A percentile compares a stretch with the other conserved stretches of the same genome.
Evolutionary conservation across 768 basidiomycete genomes (phyloP).

Genomic region (Suillus spraguei): DNA sequence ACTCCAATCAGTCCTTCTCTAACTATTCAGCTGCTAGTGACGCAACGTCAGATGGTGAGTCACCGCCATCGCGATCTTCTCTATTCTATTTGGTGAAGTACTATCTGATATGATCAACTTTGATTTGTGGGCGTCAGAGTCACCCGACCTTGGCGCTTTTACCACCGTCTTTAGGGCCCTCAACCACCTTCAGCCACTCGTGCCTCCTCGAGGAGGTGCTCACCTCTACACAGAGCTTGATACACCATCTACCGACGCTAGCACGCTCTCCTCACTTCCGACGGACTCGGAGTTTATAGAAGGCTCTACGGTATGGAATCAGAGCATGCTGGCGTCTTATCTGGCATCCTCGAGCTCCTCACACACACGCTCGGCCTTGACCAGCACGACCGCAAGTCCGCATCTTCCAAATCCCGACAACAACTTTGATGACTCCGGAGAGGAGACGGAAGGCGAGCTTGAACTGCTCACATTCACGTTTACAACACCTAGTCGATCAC

Average conservation of each 20-base stretch:
- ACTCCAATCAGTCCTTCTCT: slow-evolving; percentile 42
- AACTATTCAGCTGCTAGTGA: slow-evolving; percentile 45
- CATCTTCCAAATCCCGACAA: background rate
- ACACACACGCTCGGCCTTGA: slow-evolving; percentile 2
- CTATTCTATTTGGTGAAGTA: background rate
- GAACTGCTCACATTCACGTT: slow-evolving; percentile 29
- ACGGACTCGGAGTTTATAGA: slow-evolving; percentile 42
- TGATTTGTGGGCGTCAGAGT: slow-evolving; percentile 40
- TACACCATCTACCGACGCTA: slow-evolving; percentile 32
- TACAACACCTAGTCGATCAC: slow-evolving; percentile 26
- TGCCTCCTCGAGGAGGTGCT: slow-evolving; percentile 22
- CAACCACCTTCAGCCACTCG: slow-evolving; percentile 55
- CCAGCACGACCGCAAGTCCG: slow-evolving; percentile 17
- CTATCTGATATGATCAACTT: background rate
- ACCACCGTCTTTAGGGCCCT: slow-evolving; percentile 69
- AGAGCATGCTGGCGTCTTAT: slow-evolving; percentile 60
- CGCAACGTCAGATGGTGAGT: slow-evolving; percentile 53
- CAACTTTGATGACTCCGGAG: slow-evolving; percentile 26
- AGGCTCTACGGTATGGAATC: slow-evolving; percentile 69
- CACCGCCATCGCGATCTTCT: background rate
- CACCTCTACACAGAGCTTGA: slow-evolving; percentile 26
- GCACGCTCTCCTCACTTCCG: slow-evolving; percentile 23
- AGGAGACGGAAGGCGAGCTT: slow-evolving; percentile 42
- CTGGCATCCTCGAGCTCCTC: slow-evolving; percentile 39
- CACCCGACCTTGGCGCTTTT: slow-evolving; percentile 76